Percentiles rank a stretch among this genome's conserved stretches.
Conservation (phyloP, 2,329 filamentous ascomycete genomes). For the Penicillium sp. region DNA sequence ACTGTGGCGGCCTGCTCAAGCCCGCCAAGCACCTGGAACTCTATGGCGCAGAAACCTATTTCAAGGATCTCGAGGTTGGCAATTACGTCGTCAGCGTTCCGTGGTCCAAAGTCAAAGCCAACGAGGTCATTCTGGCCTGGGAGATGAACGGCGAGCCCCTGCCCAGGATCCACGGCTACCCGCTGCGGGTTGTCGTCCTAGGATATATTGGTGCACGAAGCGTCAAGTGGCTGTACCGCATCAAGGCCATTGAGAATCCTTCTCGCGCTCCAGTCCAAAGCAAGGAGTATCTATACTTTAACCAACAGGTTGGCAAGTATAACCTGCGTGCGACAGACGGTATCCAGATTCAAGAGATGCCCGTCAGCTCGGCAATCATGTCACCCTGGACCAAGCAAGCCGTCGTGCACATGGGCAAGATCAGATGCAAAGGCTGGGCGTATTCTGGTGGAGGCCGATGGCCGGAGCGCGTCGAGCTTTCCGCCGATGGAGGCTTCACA, state of each 20-base stretch:
- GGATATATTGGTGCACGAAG: constrained; percentile 70
- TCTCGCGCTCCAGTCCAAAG: constrained; percentile 65
- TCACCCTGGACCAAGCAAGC: constrained; percentile 63
- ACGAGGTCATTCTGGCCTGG: constrained; percentile 70
- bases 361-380: constrained; percentile 69
- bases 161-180: constrained; percentile 68
- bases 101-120: constrained; percentile 66
- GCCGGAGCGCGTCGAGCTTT: constrained; percentile 67
- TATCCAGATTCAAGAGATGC: constrained; percentile 73
- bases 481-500: constrained; percentile 63
- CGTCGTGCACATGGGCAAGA: constrained; percentile 63
- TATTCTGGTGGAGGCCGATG: constrained; percentile 63
- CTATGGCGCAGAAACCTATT: constrained; percentile 72
- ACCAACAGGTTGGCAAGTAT: constrained; percentile 69
- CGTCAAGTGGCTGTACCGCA: constrained; percentile 65
- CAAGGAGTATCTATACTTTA: constrained; percentile 70
- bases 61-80: constrained; percentile 66
- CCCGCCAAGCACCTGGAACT: constrained; percentile 67
- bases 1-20: constrained; percentile 64
- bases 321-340: constrained; percentile 63
- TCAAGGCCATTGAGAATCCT: constrained; percentile 63
- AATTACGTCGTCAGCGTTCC: constrained; percentile 72
- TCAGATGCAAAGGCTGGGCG: constrained; percentile 61
- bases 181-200: constrained; percentile 64
- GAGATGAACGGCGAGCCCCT: constrained; percentile 71